These are phyloP conservation scores for Aureococcus anophagefferens DNA, from an alignment of 108 stramenopile species.

Conservation along the genomic window DNA sequence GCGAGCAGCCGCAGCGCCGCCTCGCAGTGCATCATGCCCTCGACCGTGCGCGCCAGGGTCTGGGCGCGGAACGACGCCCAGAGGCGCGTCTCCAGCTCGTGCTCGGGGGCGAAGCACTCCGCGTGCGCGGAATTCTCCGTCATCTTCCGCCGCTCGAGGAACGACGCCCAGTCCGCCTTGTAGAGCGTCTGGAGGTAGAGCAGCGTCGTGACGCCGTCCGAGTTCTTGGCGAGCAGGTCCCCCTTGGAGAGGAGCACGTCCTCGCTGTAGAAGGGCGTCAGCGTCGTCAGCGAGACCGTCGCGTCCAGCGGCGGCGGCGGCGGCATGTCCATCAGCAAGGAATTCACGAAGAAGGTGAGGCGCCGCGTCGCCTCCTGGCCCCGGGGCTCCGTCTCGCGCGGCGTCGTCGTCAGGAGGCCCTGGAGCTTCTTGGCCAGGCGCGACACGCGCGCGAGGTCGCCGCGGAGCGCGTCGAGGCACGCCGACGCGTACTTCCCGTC, in stretches of 20 bases:
- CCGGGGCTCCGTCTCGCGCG: slow-evolving; percentile 88
- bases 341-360: slow-evolving; percentile 92
- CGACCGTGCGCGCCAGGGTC: slow-evolving; percentile 85
- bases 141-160: slow-evolving; percentile 74
- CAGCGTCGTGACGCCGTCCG: slow-evolving; percentile 84
- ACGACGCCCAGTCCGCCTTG: slow-evolving; percentile 87
- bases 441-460: slow-evolving; percentile 30
- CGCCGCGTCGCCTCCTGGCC: slow-evolving; percentile 84
- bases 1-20: slow-evolving; percentile 85
- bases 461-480: slow-evolving; percentile 66
- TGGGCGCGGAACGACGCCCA: slow-evolving; percentile 96
- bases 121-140: slow-evolving; percentile 43
- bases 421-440: slow-evolving; percentile 41
- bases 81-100: slow-evolving; percentile 73
- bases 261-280: slow-evolving; percentile 96
- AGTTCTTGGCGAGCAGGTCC: slow-evolving; percentile 70
- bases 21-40: slow-evolving; percentile 98
- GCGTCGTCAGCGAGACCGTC: slow-evolving; percentile 89
- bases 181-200: slow-evolving; percentile 91
- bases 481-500: slow-evolving; percentile 84
- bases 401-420: slow-evolving; percentile 78
- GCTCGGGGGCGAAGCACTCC: slow-evolving; percentile 19
- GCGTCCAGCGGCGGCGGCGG: slow-evolving; percentile 83
- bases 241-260: slow-evolving; percentile 81
- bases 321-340: slow-evolving; percentile 97